Evolutionary conservation across 2,329 filamentous ascomycete genomes (phyloP), one percentile per base, ranked within the genome.

Genomic region (Penicillium palitans): DNA sequence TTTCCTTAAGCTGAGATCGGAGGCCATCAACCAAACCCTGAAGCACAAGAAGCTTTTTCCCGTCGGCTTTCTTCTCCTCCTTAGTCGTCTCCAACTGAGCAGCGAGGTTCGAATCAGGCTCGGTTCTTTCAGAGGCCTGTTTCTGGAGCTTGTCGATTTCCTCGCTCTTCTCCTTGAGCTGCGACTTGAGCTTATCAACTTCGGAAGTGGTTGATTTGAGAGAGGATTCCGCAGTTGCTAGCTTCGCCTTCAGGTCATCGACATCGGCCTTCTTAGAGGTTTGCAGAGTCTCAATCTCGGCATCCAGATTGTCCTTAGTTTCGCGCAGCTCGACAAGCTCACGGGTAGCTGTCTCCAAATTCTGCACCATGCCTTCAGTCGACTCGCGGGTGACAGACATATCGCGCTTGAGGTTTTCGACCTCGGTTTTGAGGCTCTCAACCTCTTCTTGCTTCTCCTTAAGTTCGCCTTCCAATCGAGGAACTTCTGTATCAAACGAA

Each of bases 401-500:
- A 66, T 96, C 90, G 3, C 84, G 80, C 73, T 88, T 87, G 24
- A 96, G 78, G 2, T 78, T 81, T 21, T 84, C 80, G 29, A 96
- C 85, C 66, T 95, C 86, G 3, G 80, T 76, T 64, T 88, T 87
- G 15, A 98, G 83, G 46, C 81, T 83, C 52, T 86, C 83, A 39
- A 95, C 86, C 73, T 93, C 87, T 42, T 85, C 83, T 12, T 87
- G 80, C 68, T 89, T 90, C 57, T 87, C 83, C 52, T 87, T 82
- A 4, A 95, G 74, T 65, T 95, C 89, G 1, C 84, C 82, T 68
- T 96, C 89, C n/a, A 96, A 78, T 54, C 90, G 86, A 3, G 90
- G 90, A 15, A 96, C 81, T 75, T 98, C 93, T 51, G 89, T 88
- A 58, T 98, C 93, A 67, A 92, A 96, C 0, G 92, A 96, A 76